Evolutionary conservation across 164 flowering plant genomes (phyloP), one percentile per base, ranked within the genome.

Genomic region (Dillenia suffruticosa): DNA sequence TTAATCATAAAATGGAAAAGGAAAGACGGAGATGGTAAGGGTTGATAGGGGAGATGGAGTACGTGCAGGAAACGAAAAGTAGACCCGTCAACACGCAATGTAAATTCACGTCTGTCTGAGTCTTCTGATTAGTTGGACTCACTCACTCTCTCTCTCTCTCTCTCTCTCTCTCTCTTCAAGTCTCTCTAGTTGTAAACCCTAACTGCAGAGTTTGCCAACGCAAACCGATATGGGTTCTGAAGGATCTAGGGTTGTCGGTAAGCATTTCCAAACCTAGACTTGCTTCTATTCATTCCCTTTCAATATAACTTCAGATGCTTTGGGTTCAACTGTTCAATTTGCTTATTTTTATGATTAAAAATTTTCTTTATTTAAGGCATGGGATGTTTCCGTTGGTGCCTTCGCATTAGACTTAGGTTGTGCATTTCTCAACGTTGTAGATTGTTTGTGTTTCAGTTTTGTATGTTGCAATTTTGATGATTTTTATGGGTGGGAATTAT

Each of bases 211-310:
- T 51, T 44, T 45, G 8, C 2, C 46, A 15, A 51, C 46, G 55
- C 54, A 54, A 51, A 49, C 47, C 12, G 22, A 59, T 19, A 79
- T 79, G 83, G 79, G 77, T 19, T 70, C 81, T 10, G 79, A 79
- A 70, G 81, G 72, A 57, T 68, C 77, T 10, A 68, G 75, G 46
- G 83, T 79, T 57, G 81, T 79, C 24, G 79, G 83, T 79, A 58
- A 70, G 83, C 62, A 4, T 32, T 51, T 50, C 9, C 19, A 58
- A n/a, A 43, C 58, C 17, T 58, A 5, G 40, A 32, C 40, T 32
- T 10, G 45, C 40, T 63, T 64, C 10, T n/a, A n/a, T 49, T 59
- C 19, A 15, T 54, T 32, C 32, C 19, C 19, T 16, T 19, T 55
- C 15, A 5, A 32, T 32, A 6, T 32, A 32, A 32, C 40, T 32